These are phyloP conservation scores for Kockovaella imperatae DNA, from an alignment of 768 basidiomycete species.

Conservation along the genomic window DNA sequence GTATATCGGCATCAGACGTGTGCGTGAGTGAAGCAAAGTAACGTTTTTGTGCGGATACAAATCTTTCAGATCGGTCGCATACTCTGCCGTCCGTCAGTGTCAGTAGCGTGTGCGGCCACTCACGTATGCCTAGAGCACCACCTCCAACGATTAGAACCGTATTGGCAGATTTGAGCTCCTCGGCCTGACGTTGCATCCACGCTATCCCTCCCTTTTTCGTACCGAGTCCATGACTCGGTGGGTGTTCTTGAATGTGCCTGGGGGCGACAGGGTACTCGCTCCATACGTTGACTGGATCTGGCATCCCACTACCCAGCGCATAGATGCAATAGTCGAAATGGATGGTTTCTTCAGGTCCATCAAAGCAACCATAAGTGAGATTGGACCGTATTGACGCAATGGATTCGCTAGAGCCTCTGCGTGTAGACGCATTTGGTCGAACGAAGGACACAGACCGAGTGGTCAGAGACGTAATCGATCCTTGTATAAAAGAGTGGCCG, in stretches of 20 bases:
- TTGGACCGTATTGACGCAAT: constrained; percentile 1
- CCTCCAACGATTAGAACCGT: constrained; percentile 46
- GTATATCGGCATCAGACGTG: constrained; percentile 43
- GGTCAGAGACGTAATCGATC: neutral
- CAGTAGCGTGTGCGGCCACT: constrained; percentile 8
- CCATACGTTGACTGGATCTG: constrained; percentile 42
- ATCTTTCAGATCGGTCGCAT: constrained; percentile 45
- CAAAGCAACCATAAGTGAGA: constrained; percentile 11
- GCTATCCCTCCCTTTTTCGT: constrained; percentile 39
- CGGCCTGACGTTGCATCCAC: constrained; percentile 39
- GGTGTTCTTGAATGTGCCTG: constrained; percentile 10
- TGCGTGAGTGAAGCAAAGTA: constrained; percentile 45
- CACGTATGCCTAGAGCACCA: constrained; percentile 46
- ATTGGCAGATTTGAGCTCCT: constrained; percentile 29
- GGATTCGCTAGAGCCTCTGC: constrained; percentile 1
- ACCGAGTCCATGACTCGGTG: constrained; percentile 21
- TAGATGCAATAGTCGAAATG: constrained; percentile 41
- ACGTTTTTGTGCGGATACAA: constrained; percentile 42
- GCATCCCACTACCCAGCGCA: constrained; percentile 39
- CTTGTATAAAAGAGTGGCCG: neutral
- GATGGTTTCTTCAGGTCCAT: constrained; percentile 34
- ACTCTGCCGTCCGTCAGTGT: constrained; percentile 22
- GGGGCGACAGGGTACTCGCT: constrained; percentile 15
- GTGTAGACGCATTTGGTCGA: neutral
- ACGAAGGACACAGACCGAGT: neutral